A percentile compares a stretch with the other conserved stretches of the same genome.
Evolutionary conservation across 2,329 filamentous ascomycete species (phyloP).

Genomic region (Colletotrichum liaoningense): DNA sequence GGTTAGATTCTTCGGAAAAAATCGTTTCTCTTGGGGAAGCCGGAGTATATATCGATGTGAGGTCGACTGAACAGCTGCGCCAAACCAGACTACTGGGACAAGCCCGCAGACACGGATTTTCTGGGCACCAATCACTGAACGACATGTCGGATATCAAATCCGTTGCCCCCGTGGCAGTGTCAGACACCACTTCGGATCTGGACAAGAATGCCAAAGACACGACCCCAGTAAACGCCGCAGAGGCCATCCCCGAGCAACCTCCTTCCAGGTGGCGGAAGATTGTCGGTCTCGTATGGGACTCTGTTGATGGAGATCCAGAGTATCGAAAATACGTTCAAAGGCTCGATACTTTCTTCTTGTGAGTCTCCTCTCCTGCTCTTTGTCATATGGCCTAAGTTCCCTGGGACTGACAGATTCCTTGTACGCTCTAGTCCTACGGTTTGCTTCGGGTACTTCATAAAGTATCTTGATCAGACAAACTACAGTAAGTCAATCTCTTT

Average conservation of each 20-base stretch:
- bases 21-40: constrained; percentile 8
- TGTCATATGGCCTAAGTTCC: not conserved
- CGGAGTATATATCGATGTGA: constrained; percentile 24
- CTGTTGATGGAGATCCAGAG: constrained; percentile 19
- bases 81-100: not conserved
- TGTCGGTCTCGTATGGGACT: constrained; percentile 22
- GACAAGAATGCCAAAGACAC: constrained; percentile 5
- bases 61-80: not conserved
- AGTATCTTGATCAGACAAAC: constrained; percentile 45
- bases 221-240: not conserved
- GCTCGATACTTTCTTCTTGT: constrained; percentile 24
- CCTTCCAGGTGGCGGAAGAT: constrained; percentile 10
- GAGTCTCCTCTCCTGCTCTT: not conserved
- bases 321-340: constrained; percentile 20
- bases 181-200: constrained; percentile 3
- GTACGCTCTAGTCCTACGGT: not conserved
- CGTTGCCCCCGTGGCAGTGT: constrained; percentile 5
- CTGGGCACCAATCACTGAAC: not conserved
- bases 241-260: not conserved
- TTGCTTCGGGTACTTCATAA: constrained; percentile 25
- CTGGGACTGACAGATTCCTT: not conserved
- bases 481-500: constrained; percentile 36
- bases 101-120: not conserved
- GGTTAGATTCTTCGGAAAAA: constrained; percentile 16
- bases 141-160: constrained; percentile 9